These are phyloP conservation scores for Chytriomyces confervae DNA, from an alignment of 192 early-diverging fungal species.

Conservation along the genomic window DNA sequence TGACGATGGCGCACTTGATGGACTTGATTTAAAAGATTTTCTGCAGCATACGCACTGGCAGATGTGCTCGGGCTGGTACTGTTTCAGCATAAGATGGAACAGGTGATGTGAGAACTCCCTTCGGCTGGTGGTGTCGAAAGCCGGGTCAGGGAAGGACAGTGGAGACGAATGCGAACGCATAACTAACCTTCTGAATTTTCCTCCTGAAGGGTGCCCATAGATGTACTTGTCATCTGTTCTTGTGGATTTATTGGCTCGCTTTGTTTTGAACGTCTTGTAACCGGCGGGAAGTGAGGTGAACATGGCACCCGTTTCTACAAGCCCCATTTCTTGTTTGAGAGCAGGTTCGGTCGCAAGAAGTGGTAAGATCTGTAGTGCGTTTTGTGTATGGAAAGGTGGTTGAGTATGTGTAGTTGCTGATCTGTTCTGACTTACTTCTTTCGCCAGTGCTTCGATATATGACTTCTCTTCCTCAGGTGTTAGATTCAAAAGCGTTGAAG, in stretches of 20 bases:
- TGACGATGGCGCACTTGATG: background rate
- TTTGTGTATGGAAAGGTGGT: background rate
- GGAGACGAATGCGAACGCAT: background rate
- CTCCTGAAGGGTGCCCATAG: background rate
- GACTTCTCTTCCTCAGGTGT: background rate
- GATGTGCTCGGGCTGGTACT: background rate
- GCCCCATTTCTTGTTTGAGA: background rate
- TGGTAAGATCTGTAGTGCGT: background rate
- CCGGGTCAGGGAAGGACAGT: background rate
- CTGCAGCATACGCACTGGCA: background rate
- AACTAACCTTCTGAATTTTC: conserved; percentile 15
- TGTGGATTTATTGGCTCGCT: background rate
- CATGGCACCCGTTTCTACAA: background rate
- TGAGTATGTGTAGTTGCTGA: background rate
- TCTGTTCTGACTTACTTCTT: background rate
- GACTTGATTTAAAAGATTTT: background rate
- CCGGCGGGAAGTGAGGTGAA: background rate
- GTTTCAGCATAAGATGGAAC: background rate
- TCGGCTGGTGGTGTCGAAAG: background rate
- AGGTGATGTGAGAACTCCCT: background rate
- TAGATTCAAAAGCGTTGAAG: background rate
- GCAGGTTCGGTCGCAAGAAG: background rate
- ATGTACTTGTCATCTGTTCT: conserved; percentile 7
- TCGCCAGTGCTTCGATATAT: background rate
- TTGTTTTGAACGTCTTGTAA: background rate